Evolutionary conservation across 2,329 filamentous ascomycete species (phyloP).

Genomic region (Penicillium sp.): DNA sequence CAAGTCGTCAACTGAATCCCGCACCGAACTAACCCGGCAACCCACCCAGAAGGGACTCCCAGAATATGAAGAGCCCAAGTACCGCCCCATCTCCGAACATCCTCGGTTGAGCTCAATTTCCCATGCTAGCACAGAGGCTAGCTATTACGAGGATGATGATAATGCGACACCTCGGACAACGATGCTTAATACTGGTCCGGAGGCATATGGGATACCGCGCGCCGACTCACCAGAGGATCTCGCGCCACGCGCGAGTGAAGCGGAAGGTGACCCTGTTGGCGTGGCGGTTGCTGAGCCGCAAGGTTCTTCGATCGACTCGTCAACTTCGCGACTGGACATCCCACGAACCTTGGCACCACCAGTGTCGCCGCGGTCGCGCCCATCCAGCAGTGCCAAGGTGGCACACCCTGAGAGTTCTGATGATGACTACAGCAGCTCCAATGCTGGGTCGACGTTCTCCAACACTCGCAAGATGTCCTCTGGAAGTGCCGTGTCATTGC

Average conservation of each 20-base stretch:
- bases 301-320: slow-evolving; percentile 38
- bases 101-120: slow-evolving; percentile 67
- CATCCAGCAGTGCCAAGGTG: slow-evolving; percentile 55
- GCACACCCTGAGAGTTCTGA: slow-evolving; percentile 62
- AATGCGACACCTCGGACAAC: slow-evolving; percentile 30
- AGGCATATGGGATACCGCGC: slow-evolving; percentile 27
- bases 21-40: slow-evolving; percentile 31
- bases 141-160: slow-evolving; percentile 35
- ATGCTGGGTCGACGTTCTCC: slow-evolving; percentile 60
- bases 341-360: slow-evolving; percentile 46
- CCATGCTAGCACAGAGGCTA: slow-evolving; percentile 28
- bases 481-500: slow-evolving; percentile 61
- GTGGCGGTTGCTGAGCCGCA: slow-evolving; percentile 22
- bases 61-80: slow-evolving; percentile 44
- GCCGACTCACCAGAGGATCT: slow-evolving; percentile 35
- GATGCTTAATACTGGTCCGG: slow-evolving; percentile 14
- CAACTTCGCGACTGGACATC: slow-evolving; percentile 36
- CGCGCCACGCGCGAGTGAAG: slow-evolving; percentile 11
- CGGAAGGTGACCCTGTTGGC: slow-evolving; percentile 19
- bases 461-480: slow-evolving; percentile 74
- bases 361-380: slow-evolving; percentile 42
- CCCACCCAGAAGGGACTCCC: slow-evolving; percentile 40
- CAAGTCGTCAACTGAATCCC: slow-evolving; percentile 58
- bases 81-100: slow-evolving; percentile 70
- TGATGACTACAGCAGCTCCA: slow-evolving; percentile 64